Evolutionary conservation across 2,329 filamentous ascomycete species (phyloP).

Genomic region (Nectriaceae sp.): DNA sequence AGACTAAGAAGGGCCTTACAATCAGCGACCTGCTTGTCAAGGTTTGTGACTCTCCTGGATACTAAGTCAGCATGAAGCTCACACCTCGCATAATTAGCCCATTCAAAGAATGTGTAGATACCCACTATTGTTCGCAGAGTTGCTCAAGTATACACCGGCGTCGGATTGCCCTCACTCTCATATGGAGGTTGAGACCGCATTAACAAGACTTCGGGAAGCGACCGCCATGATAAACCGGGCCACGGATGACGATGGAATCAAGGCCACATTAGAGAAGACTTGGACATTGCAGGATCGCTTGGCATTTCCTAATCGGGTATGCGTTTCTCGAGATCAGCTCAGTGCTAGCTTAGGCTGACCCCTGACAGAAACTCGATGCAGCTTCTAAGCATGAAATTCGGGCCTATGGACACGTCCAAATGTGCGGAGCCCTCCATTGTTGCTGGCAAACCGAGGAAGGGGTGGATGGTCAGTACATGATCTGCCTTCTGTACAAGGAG

Average conservation of each 20-base stretch:
- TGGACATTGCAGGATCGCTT: conserved; percentile 84
- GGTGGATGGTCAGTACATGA: conserved; percentile 78
- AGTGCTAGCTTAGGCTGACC: background rate
- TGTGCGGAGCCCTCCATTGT: conserved; percentile 82
- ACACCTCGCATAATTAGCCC: conserved; percentile 55
- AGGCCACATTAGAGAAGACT: conserved; percentile 74
- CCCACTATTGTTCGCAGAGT: conserved; percentile 80
- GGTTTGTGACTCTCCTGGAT: conserved; percentile 46
- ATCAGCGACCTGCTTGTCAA: conserved; percentile 89
- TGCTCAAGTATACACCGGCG: conserved; percentile 80
- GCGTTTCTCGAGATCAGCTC: conserved; percentile 20
- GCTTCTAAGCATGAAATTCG: conserved; percentile 68
- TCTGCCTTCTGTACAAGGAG: conserved; percentile 80
- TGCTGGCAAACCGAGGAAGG: conserved; percentile 74
- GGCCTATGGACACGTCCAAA: conserved; percentile 74
- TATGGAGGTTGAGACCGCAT: conserved; percentile 73
- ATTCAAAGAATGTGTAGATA: conserved; percentile 93
- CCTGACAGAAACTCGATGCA: conserved; percentile 49
- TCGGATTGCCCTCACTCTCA: conserved; percentile 84
- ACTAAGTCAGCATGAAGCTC: background rate
- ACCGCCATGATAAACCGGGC: conserved; percentile 81
- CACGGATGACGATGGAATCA: conserved; percentile 73
- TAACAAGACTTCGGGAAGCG: conserved; percentile 71
- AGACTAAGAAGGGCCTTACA: conserved; percentile 74
- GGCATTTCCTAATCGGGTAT: conserved; percentile 71